Evolutionary conservation across 108 stramenopile species (phyloP).

Genomic region (Cyclotella kingstonii): DNA sequence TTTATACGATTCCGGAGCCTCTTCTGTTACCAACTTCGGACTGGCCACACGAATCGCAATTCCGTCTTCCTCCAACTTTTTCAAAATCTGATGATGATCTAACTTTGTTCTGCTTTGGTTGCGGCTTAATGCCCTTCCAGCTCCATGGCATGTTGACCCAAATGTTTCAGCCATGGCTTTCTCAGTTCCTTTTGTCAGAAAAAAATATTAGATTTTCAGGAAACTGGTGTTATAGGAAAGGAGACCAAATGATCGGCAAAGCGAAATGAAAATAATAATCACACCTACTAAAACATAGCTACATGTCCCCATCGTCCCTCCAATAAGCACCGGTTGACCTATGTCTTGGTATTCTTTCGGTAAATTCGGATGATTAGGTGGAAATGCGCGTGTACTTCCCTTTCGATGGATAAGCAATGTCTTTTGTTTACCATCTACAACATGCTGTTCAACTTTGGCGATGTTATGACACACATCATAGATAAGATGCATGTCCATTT

Average conservation of each 20-base stretch:
- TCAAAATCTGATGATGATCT: slow-evolving; percentile 63
- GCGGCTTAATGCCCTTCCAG: slow-evolving; percentile 77
- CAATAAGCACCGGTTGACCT: slow-evolving; percentile 84
- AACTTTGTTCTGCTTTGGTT: slow-evolving; percentile 65
- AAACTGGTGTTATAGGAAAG: too few species aligned
- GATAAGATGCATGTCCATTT: slow-evolving; percentile 85
- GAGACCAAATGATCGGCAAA: background rate
- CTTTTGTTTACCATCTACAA: slow-evolving; percentile 64
- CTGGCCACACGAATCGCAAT: slow-evolving; percentile 86
- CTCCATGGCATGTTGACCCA: slow-evolving; percentile 88
- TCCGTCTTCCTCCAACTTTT: slow-evolving; percentile 54
- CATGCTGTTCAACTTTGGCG: slow-evolving; percentile 85
- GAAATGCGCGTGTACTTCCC: slow-evolving; percentile 81
- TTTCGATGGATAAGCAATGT: slow-evolving; percentile 86
- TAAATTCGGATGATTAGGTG: slow-evolving; percentile 82
- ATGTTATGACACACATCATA: slow-evolving; percentile 90
- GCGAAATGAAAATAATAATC: background rate
- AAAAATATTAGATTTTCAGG: too few species aligned
- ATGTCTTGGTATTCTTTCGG: slow-evolving; percentile 84
- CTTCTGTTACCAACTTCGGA: slow-evolving; percentile 90
- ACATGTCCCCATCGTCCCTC: slow-evolving; percentile 90
- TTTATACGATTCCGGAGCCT: slow-evolving; percentile 79
- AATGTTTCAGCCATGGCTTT: slow-evolving; percentile 84
- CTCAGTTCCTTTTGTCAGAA: slow-evolving; percentile 71
- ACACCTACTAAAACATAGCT: slow-evolving; percentile 36